Conservation (phyloP, 139 green algal species). For the Chlorella sorokiniana region DNA sequence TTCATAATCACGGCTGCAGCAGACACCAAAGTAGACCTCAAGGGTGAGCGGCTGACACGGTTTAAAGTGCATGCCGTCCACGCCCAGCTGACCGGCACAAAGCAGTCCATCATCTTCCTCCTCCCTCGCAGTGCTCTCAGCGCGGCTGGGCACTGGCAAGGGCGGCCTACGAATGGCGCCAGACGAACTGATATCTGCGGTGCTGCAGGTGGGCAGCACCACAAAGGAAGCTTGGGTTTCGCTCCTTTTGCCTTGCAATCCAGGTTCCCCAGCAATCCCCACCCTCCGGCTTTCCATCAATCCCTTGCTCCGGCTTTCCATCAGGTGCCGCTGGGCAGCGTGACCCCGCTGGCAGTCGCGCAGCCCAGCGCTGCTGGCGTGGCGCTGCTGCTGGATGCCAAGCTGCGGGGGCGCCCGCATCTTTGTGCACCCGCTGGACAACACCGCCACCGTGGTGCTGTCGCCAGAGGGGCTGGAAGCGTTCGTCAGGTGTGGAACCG, state of each 20-base stretch:
- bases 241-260: neutral
- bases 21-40: conserved; percentile 70
- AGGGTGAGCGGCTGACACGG: conserved; percentile 37
- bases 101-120: neutral
- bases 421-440: conserved; percentile 74
- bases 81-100: neutral
- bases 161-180: conserved; percentile 62
- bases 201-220: conserved; percentile 65
- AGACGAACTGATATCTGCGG: conserved; percentile 53
- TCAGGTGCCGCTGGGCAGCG: conserved; percentile 66
- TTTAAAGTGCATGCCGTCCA: neutral
- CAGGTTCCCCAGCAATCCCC: neutral
- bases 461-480: conserved; percentile 50
- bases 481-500: conserved; percentile 49
- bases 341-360: conserved; percentile 67
- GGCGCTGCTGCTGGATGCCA: conserved; percentile 67
- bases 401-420: conserved; percentile 42
- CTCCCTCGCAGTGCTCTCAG: conserved; percentile 56
- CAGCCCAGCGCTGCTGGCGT: conserved; percentile 49
- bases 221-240: too few relatives aligned
- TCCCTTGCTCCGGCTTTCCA: neutral
- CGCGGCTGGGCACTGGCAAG: conserved; percentile 67
- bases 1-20: conserved; percentile 66
- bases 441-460: conserved; percentile 59
- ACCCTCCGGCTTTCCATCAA: neutral